Base-by-base conservation (phyloP, 352 stramenopile genomes). In the Aphanomyces cochlioides region DNA sequence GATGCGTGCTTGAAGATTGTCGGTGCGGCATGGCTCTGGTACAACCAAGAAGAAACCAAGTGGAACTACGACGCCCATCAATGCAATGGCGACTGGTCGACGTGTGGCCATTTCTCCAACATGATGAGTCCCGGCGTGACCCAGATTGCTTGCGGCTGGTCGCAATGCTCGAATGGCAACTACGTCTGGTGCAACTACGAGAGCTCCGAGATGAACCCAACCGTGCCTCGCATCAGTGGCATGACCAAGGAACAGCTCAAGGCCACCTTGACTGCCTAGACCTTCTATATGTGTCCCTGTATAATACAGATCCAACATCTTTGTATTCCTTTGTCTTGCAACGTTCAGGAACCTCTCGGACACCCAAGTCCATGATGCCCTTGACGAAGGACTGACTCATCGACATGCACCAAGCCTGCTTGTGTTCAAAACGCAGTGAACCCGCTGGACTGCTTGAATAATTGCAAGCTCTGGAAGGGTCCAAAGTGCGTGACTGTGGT, bases 161-260 rank as follows among this genome's bases (percentile, higher is more conserved):
- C 53, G 19, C 17, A 15, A 13, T 60, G 53, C 5, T 21, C 34
- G 4, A 60, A 60, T 7, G 13, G 13, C 53, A 60, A 60, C 13
- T 28, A 36, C 17, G 15, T 60, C 53, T 60, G 53, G 53, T 60
- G 53, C 53, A 60, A 60, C 53, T 60, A 60, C 53, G n/a, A 53
- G 1, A 2, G 1, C 1, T 19, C 45, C 45, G 45, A 19, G 45
- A 53, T 53, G 45, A 53, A 53, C 45, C 45, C 45, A 1, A 2
- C 13, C 13, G 45, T 53, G 45, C 45, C 45, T 19, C 45, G 13
- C 45, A 15, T 53, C n/a, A 15, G 45, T 53, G 45, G 45, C 45
- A 53, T 53, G 13, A 53, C 45, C 45, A 53, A 53, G 45, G 13
- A 15, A 15, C 45, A 53, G n/a, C n/a, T 53, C 13, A 53, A n/a